Percentiles rank a stretch among this genome's conserved stretches.
Evolutionary conservation across 1,284 basidiomycete genomes (phyloP).

Genomic region (Pseudozyma sp.): DNA sequence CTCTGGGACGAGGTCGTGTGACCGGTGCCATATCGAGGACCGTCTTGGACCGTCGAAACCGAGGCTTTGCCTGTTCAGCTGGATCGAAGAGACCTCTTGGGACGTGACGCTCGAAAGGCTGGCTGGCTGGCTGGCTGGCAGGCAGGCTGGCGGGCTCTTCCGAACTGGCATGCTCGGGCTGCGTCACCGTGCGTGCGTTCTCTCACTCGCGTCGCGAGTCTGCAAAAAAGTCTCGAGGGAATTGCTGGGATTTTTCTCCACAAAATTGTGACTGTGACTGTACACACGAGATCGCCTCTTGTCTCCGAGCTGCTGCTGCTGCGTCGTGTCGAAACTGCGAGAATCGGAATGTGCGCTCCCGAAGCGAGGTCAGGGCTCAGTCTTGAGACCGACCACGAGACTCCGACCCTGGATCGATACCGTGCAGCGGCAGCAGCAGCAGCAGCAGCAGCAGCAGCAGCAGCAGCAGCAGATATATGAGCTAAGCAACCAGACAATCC

Average conservation of each 20-base stretch:
- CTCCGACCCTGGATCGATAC: neutral
- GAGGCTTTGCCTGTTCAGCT: too few relatives aligned
- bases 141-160: too few relatives aligned
- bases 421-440: neutral
- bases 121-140: neutral
- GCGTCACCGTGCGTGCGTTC: constrained; percentile 27
- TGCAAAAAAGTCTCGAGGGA: too few relatives aligned
- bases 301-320: constrained; percentile 2
- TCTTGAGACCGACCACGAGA: neutral
- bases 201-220: neutral
- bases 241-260: neutral
- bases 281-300: constrained; percentile 4
- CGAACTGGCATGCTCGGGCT: constrained; percentile 12
- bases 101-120: neutral
- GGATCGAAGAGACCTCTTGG: neutral
- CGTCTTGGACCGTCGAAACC: neutral
- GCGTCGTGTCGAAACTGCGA: constrained; percentile 6
- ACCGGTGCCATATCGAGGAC: constrained; percentile 2
- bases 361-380: neutral
- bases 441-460: too few relatives aligned
- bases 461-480: too few relatives aligned
- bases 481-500: too few relatives aligned
- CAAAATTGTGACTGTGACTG: constrained; percentile 3
- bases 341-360: neutral
- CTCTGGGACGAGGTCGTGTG: constrained; percentile 17